phyloP scores from a whole-genome alignment of 306 rosid genomes.

The Carpinus fangiana region DNA sequence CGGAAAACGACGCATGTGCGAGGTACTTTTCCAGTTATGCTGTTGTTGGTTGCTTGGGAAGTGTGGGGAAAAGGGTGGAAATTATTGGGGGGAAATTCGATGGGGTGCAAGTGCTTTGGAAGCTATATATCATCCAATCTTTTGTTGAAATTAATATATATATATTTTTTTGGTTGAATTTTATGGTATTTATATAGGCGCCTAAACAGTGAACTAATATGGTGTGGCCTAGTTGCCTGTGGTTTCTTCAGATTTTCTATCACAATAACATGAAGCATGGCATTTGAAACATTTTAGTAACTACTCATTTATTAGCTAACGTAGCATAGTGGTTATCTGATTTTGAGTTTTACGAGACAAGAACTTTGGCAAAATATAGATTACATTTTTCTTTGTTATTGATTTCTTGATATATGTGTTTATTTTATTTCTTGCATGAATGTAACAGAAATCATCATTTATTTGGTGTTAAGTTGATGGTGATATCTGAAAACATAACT shows the following conservation, averaged over 20 bases:
- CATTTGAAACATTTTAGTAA: neutral
- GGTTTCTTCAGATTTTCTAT: neutral
- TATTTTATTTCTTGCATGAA: neutral
- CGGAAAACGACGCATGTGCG: conserved; percentile 82
- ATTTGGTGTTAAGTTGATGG: neutral
- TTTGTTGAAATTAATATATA: no score
- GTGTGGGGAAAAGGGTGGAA: neutral
- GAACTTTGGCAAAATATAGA: neutral
- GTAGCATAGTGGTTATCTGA: neutral
- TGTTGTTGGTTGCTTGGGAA: neutral
- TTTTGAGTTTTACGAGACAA: neutral
- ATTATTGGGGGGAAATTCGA: neutral
- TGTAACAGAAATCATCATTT: neutral
- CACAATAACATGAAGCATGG: neutral
- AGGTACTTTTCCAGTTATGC: conserved; percentile 40
- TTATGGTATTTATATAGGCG: neutral
- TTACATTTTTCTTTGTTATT: neutral
- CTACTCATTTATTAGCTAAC: neutral
- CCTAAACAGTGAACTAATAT: neutral
- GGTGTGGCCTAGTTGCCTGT: neutral
- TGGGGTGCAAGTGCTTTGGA: neutral
- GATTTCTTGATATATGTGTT: neutral
- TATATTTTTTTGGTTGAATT: neutral
- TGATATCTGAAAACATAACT: neutral
- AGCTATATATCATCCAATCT: no score